Base-by-base conservation (phyloP, 2,329 filamentous ascomycete species). In the Pseudogymnoascus verrucosus region DNA sequence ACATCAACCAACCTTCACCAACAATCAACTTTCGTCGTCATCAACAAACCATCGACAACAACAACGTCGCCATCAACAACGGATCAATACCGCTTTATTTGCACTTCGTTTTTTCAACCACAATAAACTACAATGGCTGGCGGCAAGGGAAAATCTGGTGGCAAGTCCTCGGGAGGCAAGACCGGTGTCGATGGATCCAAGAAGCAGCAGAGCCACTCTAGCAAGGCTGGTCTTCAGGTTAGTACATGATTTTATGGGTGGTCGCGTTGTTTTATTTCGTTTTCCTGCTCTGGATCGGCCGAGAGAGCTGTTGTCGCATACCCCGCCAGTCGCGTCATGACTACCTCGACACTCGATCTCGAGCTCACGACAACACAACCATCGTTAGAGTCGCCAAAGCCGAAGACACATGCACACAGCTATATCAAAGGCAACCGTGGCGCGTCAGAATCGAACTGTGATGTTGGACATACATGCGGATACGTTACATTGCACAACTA, bases 121-220 rank as follows among this genome's bases (percentile, higher is more conserved):
- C 36, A 63, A 62, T 59, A 34, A 66, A 64, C 60, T 59, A 64
- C 66, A 69, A 74, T 74, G 73, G 71, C 72, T 47, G 72, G 73
- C 44, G 73, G 73, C 66, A 74, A 74, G 66, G 72, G 72, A 69
- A 74, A 74, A 68, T 73, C 71, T 19, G 72, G 71, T 60, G 73
- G 73, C 63, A 74, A 74, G 70, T 73, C 71, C 14, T 74, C 73
- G n/a, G 73, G 73, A 67, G 73, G 73, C 63, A 74, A 74, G 69
- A 69, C 71, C 37, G 72, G 73, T 61, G 69, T 67, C 23, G 72
- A 74, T 65, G 69, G 67, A 57, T 69, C 64, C 65, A 74, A 74
- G 71, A 74, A 74, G 63, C 73, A 74, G 62, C 72, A 74, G 65
- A 73, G 71, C 62, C 73, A 74, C 66, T 74, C 73, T 21, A 72